These are phyloP conservation scores for Oemleria cerasiformis DNA, from an alignment of 306 rosid species.

Conservation along the genomic window DNA sequence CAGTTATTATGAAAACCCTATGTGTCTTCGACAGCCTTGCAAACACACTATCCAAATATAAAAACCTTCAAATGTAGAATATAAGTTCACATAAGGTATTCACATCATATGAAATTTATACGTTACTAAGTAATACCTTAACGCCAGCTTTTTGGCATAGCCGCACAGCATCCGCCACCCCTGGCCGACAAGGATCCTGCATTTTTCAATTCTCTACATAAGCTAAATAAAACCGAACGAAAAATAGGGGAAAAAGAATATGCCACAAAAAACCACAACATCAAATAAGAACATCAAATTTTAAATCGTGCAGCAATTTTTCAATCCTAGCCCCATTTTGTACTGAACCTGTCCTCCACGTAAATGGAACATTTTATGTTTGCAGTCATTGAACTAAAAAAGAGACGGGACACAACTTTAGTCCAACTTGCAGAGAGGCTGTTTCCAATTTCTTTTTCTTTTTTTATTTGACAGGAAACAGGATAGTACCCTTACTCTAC, in stretches of 20 bases:
- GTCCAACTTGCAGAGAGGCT: too few species aligned
- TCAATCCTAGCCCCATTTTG: too few species aligned
- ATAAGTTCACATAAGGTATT: conserved; percentile 3
- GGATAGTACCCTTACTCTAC: too few species aligned
- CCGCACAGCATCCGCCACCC: conserved; percentile 65
- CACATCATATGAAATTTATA: conserved; percentile 1
- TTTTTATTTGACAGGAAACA: too few species aligned
- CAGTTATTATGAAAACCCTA: too few species aligned
- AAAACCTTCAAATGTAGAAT: neutral
- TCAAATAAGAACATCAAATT: neutral
- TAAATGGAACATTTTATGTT: too few species aligned
- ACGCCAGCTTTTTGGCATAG: conserved; percentile 94
- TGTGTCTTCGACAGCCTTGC: neutral
- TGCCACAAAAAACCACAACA: neutral
- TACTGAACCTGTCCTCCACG: too few species aligned
- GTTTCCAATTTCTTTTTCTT: too few species aligned
- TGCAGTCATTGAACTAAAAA: too few species aligned
- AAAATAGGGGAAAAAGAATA: neutral
- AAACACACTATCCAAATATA: neutral
- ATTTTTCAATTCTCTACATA: conserved; percentile 4
- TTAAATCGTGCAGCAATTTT: neutral
- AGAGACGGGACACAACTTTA: too few species aligned
- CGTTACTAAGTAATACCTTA: conserved; percentile 53
- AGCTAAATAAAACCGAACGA: neutral
- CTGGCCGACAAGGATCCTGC: conserved; percentile 83